Evolutionary conservation across 345 rosid species (phyloP).

Genomic region (Pistacia vera): DNA sequence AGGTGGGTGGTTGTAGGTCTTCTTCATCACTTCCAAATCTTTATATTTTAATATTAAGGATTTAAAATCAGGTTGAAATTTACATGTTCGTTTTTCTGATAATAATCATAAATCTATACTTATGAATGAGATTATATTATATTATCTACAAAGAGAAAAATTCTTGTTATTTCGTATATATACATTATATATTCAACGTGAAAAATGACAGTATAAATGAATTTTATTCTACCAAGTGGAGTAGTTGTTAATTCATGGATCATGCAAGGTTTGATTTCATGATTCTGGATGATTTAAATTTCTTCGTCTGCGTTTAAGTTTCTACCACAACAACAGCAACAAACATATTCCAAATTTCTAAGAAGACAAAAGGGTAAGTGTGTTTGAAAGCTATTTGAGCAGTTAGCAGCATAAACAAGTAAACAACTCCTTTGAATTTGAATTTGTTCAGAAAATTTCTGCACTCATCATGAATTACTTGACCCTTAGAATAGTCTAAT

Average conservation of each 20-base stretch:
- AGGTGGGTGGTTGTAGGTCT: conserved; percentile 3
- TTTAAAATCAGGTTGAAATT: neutral
- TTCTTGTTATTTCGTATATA: too few relatives aligned
- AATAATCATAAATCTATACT: too few relatives aligned
- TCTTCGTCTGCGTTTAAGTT: too few relatives aligned
- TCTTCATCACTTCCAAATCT: neutral
- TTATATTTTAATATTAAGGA: neutral
- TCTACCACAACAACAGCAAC: neutral
- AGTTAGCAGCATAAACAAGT: neutral
- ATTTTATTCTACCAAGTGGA: too few relatives aligned
- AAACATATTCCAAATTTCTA: neutral
- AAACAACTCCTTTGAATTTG: neutral
- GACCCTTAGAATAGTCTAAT: neutral
- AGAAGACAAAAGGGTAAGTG: neutral
- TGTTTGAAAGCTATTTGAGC: neutral
- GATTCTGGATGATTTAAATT: neutral
- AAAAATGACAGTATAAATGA: too few relatives aligned
- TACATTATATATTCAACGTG: too few relatives aligned
- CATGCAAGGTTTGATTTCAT: neutral
- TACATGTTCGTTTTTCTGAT: too few relatives aligned
- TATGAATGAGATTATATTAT: too few relatives aligned
- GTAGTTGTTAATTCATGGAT: neutral
- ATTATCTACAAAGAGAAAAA: too few relatives aligned
- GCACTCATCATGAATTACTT: neutral
- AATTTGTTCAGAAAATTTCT: neutral